phyloP scores from a whole-genome alignment of 2,329 filamentous ascomycete species.

The Proliferodiscus dingleyae region DNA sequence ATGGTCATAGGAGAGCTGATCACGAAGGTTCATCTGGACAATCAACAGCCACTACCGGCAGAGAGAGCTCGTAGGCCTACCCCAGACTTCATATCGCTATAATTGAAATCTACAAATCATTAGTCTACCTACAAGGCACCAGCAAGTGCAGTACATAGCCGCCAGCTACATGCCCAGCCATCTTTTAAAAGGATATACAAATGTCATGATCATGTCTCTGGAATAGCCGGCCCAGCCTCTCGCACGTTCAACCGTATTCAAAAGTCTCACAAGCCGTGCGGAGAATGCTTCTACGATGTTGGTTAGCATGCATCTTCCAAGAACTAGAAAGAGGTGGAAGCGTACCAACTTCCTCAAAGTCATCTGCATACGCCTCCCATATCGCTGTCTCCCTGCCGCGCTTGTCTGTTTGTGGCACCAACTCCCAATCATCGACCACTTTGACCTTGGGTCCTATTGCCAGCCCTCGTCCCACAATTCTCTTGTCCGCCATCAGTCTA shows the following conservation, averaged over 20 bases:
- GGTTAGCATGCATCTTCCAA: conserved; percentile 7
- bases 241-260: conserved; percentile 46
- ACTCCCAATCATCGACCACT: conserved; percentile 36
- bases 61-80: too few relatives aligned
- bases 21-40: too few relatives aligned
- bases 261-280: conserved; percentile 45
- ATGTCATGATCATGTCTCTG: conserved; percentile 19
- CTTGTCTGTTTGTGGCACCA: conserved; percentile 12
- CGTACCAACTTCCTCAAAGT: conserved; percentile 44
- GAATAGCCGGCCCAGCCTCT: conserved; percentile 49
- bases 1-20: too few relatives aligned
- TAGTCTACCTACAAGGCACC: too few relatives aligned
- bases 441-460: conserved; percentile 52
- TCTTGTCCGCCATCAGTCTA: conserved; percentile 53
- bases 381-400: conserved; percentile 38
- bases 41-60: too few relatives aligned
- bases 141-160: too few relatives aligned
- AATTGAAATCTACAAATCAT: too few relatives aligned
- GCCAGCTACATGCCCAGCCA: background rate
- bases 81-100: too few relatives aligned
- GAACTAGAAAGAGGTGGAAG: background rate
- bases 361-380: conserved; percentile 58
- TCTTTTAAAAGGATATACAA: conserved; percentile 19
- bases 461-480: conserved; percentile 52
- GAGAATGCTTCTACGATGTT: conserved; percentile 45